Evolutionary conservation across 2,329 filamentous ascomycete species (phyloP).

Genomic region (Scedosporium boydii): DNA sequence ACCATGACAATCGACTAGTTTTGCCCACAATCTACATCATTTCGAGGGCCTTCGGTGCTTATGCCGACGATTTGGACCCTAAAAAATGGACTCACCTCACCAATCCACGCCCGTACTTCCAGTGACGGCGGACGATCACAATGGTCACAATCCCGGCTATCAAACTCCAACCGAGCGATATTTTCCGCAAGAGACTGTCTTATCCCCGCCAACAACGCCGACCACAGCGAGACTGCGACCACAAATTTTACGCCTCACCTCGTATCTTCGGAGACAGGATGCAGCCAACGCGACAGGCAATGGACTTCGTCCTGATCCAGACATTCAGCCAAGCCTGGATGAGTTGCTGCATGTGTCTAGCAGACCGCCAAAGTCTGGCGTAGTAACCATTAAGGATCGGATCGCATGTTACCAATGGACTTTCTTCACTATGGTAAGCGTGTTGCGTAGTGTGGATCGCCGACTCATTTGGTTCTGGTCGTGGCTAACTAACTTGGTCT

Average conservation of each 20-base stretch:
- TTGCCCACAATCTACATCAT: not conserved
- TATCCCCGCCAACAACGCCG: not conserved
- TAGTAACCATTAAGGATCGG: slow-evolving; percentile 36
- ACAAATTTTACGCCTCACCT: not conserved
- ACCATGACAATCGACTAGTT: not conserved
- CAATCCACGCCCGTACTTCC: not conserved
- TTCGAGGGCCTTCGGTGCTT: not conserved
- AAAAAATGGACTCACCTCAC: not conserved
- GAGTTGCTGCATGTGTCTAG: slow-evolving; percentile 23
- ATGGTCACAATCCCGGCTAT: not conserved
- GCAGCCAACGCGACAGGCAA: not conserved
- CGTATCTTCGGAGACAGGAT: not conserved
- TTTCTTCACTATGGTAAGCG: slow-evolving; percentile 56
- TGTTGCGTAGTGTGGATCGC: not conserved
- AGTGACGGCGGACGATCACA: not conserved
- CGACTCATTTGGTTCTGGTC: not conserved
- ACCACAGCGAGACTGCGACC: not conserved
- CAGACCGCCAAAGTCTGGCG: slow-evolving; percentile 15
- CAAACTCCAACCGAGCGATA: not conserved
- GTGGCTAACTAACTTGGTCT: not conserved
- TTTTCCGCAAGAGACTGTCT: not conserved
- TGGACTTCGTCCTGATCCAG: not conserved
- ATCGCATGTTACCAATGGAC: slow-evolving; percentile 57
- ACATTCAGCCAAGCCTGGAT: slow-evolving; percentile 17
- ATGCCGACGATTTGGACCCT: not conserved